These are phyloP conservation scores for Xylariaceae sp. DNA, from an alignment of 2,329 filamentous ascomycete genomes.

Conservation along the genomic window DNA sequence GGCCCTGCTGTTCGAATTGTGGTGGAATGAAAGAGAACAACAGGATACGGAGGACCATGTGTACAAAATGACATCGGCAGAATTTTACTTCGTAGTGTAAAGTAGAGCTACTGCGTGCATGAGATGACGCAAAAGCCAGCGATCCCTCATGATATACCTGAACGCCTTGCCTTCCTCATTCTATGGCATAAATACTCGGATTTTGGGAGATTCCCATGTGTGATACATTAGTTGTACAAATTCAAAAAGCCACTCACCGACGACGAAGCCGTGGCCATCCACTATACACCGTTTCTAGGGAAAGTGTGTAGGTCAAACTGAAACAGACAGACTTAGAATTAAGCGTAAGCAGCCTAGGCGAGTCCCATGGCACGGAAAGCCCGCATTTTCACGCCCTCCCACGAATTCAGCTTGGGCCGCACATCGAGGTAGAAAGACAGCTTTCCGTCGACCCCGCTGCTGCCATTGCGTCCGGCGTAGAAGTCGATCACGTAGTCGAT, in stretches of 20 bases:
- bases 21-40: constrained; percentile 36
- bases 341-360: constrained; percentile 40
- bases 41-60: constrained; percentile 34
- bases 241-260: constrained; percentile 24
- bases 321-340: too few relatives aligned
- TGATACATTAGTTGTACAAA: constrained; percentile 30
- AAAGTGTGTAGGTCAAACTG: too few relatives aligned
- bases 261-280: background rate
- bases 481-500: constrained; percentile 99
- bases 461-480: constrained; percentile 72
- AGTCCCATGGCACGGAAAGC: constrained; percentile 57
- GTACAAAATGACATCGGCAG: constrained; percentile 36
- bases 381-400: constrained; percentile 73
- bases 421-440: constrained; percentile 72
- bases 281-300: too few relatives aligned
- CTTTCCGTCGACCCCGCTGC: constrained; percentile 44
- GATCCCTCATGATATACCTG: constrained; percentile 26
- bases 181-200: constrained; percentile 4
- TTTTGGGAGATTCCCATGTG: constrained; percentile 1
- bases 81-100: constrained; percentile 21
- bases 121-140: constrained; percentile 8
- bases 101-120: constrained; percentile 20
- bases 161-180: constrained; percentile 25
- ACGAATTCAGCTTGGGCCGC: constrained; percentile 70
- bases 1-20: constrained; percentile 53